Conservation (phyloP, 2,329 filamentous ascomycete genomes). For the Rhinocladiella similis region DNA sequence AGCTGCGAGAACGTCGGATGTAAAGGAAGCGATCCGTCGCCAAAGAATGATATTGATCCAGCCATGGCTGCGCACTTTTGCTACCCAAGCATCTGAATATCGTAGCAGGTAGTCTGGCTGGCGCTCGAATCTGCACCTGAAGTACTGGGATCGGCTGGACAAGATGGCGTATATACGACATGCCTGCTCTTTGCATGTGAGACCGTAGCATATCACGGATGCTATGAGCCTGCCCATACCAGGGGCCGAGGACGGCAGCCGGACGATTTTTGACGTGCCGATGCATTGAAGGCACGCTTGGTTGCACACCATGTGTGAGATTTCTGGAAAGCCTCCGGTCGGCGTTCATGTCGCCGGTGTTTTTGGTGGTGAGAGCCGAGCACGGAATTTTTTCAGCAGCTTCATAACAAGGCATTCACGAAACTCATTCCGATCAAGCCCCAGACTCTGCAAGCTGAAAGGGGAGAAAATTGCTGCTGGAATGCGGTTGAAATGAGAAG, state of each 20-base stretch:
- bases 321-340: neutral
- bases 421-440: too few relatives aligned
- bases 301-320: neutral
- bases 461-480: too few relatives aligned
- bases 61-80: neutral
- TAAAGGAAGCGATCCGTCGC: neutral
- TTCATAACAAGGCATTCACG: too few relatives aligned
- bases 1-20: neutral
- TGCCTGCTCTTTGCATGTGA: neutral
- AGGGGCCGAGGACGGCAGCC: neutral
- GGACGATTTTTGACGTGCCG: neutral
- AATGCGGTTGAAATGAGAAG: too few relatives aligned
- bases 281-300: neutral
- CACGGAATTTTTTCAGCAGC: too few relatives aligned
- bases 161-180: neutral
- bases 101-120: neutral
- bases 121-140: neutral
- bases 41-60: constrained; percentile 4
- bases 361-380: neutral
- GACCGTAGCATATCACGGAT: neutral
- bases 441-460: too few relatives aligned
- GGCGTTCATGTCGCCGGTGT: neutral
- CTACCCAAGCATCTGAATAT: neutral
- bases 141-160: neutral
- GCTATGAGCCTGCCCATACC: neutral